Evolutionary conservation across 371 early-diverging fungal genomes (phyloP).

Genomic region (Mucor irregularis): DNA sequence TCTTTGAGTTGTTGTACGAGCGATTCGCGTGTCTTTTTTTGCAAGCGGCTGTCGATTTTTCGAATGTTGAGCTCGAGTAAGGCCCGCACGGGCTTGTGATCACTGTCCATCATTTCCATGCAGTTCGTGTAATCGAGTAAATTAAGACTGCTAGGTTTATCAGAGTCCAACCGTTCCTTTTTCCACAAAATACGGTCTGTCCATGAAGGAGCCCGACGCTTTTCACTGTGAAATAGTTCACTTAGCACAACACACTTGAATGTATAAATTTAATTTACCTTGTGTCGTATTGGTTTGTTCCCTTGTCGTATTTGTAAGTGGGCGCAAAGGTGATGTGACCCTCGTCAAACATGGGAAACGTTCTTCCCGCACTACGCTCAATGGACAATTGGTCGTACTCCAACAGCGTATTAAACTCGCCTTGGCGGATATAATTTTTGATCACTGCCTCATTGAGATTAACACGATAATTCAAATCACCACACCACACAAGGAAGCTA

Average conservation of each 20-base stretch:
- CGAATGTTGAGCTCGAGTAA: constrained; percentile 58
- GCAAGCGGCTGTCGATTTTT: constrained; percentile 54
- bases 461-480: constrained; percentile 94
- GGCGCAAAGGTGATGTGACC: constrained; percentile 80
- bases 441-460: constrained; percentile 62
- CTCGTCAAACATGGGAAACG: constrained; percentile 85
- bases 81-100: constrained; percentile 93
- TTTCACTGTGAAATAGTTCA: constrained; percentile 54
- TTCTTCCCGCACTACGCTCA: constrained; percentile 46
- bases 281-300: constrained; percentile 82
- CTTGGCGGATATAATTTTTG: constrained; percentile 52
- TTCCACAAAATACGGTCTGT: constrained; percentile 93
- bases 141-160: constrained; percentile 33
- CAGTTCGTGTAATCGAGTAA: constrained; percentile 56
- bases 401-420: constrained; percentile 52
- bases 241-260: not conserved
- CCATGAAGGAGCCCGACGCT: constrained; percentile 88
- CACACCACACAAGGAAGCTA: constrained; percentile 88
- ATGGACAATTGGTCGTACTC: constrained; percentile 69
- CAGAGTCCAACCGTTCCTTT: constrained; percentile 32
- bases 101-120: constrained; percentile 73
- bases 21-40: constrained; percentile 53
- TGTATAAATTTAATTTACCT: constrained; percentile 44
- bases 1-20: constrained; percentile 75
- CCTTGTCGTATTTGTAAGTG: constrained; percentile 93